A percentile compares a stretch with the other conserved stretches of the same genome.
Conservation (phyloP, 495 filamentous ascomycete species). For the Aspergillus campestris region DNA sequence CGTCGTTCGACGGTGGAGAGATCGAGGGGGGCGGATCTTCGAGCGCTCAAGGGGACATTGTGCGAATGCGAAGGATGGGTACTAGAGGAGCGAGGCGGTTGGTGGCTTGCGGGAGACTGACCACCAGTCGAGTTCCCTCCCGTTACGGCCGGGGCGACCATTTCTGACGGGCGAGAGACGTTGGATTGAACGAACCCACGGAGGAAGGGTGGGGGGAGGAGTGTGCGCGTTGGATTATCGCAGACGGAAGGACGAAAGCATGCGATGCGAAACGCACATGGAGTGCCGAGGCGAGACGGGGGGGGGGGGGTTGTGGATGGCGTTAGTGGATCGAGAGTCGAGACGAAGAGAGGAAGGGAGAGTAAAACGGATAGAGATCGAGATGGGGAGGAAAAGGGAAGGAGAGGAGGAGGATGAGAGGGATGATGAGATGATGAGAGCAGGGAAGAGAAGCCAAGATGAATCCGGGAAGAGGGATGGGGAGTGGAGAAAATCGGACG, state of each 20-base stretch:
- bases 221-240: slow-evolving; percentile 17
- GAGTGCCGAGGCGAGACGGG: background rate
- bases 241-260: slow-evolving; percentile 18
- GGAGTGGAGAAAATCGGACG: background rate
- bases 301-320: too few species aligned
- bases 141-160: slow-evolving; percentile 46
- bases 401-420: slow-evolving; percentile 6
- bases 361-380: too few species aligned
- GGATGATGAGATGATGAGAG: slow-evolving; percentile 5
- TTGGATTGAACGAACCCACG: too few species aligned
- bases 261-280: slow-evolving; percentile 31
- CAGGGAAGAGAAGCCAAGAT: too few species aligned
- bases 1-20: slow-evolving; percentile 85
- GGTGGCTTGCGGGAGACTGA: slow-evolving; percentile 27
- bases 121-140: slow-evolving; percentile 35
- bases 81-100: slow-evolving; percentile 35
- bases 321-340: too few species aligned
- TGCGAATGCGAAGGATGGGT: slow-evolving; percentile 42
- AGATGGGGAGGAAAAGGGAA: too few species aligned
- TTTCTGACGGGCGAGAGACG: slow-evolving; percentile 24
- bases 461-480: too few species aligned
- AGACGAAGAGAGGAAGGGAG: too few species aligned
- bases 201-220: slow-evolving; percentile 7
- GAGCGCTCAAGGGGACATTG: slow-evolving; percentile 60
- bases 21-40: slow-evolving; percentile 67